Percentiles rank a stretch among this genome's conserved stretches.
These are phyloP conservation scores for Penicillium waksmanii DNA, from an alignment of 495 filamentous ascomycete species.

Conservation along the genomic window DNA sequence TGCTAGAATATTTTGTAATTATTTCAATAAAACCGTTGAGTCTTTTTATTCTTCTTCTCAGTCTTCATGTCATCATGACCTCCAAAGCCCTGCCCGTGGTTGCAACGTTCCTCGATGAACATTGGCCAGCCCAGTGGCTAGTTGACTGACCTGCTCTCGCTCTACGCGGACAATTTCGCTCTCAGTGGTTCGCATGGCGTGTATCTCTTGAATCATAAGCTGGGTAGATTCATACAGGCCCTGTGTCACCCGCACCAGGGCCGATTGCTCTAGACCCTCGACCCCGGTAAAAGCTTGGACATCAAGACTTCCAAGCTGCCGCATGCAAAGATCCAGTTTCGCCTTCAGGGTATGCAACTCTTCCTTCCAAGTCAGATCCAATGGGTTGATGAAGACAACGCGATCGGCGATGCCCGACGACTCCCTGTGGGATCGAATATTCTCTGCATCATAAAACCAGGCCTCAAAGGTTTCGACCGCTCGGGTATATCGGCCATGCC, in stretches of 20 bases:
- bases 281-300: conserved; percentile 41
- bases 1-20: too few relatives aligned
- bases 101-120: conserved; percentile 13
- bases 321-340: conserved; percentile 44
- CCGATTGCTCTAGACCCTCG: conserved; percentile 36
- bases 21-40: neutral
- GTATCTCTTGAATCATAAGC: conserved; percentile 49
- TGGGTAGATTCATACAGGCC: conserved; percentile 38
- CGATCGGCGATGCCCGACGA: conserved; percentile 10
- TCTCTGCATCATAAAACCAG: conserved; percentile 47
- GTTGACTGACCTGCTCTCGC: conserved; percentile 37
- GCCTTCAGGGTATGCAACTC: conserved; percentile 39
- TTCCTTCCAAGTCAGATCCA: conserved; percentile 48
- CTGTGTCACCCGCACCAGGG: conserved; percentile 35
- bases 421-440: conserved; percentile 35
- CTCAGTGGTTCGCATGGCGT: conserved; percentile 46
- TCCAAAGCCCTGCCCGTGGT: conserved; percentile 30
- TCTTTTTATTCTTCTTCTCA: neutral
- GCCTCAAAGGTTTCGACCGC: conserved; percentile 43
- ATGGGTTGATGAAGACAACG: conserved; percentile 44
- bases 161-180: conserved; percentile 44
- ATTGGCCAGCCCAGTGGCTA: conserved; percentile 34
- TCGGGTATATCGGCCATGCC: conserved; percentile 37
- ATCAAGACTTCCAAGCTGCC: conserved; percentile 43
- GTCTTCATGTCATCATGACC: conserved; percentile 6